Percentiles rank a stretch among this genome's conserved stretches.
Evolutionary conservation across 768 basidiomycete genomes (phyloP).

Genomic region (Russula olivacea): DNA sequence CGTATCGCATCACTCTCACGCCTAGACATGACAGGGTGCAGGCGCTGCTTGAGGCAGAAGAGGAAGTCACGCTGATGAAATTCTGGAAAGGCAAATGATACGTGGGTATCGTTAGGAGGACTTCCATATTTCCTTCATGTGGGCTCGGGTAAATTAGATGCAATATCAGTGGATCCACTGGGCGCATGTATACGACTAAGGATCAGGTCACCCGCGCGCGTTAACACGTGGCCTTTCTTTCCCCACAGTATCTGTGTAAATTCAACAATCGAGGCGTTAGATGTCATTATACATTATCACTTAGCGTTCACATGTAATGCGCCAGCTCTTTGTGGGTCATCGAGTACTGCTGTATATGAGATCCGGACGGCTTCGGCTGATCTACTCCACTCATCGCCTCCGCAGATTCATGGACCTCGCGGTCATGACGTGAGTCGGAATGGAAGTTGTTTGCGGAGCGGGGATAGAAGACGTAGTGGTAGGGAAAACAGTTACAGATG

Average conservation of each 20-base stretch:
- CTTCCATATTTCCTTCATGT: too few relatives aligned
- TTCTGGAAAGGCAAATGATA: conserved; percentile 3
- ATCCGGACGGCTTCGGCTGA: background rate
- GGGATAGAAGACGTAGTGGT: background rate
- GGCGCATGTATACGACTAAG: too few relatives aligned
- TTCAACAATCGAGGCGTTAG: too few relatives aligned
- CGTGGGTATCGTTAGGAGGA: background rate
- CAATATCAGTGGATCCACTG: too few relatives aligned
- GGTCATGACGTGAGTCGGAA: background rate
- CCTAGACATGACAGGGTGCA: conserved; percentile 26
- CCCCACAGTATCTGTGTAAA: too few relatives aligned
- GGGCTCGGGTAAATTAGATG: too few relatives aligned
- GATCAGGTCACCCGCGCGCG: too few relatives aligned
- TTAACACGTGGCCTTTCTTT: too few relatives aligned
- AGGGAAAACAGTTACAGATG: background rate
- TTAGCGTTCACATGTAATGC: background rate
- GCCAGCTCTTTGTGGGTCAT: background rate
- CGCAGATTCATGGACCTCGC: background rate
- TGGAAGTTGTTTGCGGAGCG: background rate
- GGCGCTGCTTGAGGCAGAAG: conserved; percentile 16
- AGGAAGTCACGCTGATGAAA: conserved; percentile 20
- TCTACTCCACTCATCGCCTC: background rate
- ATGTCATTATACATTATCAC: background rate
- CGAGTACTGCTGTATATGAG: background rate
- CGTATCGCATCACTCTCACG: conserved; percentile 33